A percentile compares a stretch with the other conserved stretches of the same genome.
phyloP scores from a whole-genome alignment of 805 yeast genomes.

The Saccharomycopsis capsularis region DNA sequence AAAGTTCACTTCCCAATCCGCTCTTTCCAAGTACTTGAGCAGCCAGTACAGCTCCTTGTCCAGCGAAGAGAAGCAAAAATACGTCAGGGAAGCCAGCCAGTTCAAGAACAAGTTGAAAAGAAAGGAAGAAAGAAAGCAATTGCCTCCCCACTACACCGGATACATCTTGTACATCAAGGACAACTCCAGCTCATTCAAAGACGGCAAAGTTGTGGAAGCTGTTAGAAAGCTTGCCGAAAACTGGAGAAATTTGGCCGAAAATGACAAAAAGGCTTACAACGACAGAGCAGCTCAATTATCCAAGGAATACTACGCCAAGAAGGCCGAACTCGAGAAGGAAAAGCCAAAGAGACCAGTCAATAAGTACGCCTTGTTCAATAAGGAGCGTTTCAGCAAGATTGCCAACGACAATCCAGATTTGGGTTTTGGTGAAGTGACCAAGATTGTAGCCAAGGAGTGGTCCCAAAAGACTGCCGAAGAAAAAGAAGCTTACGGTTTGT shows the following conservation, averaged over 20 bases:
- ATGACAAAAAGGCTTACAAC: slow-evolving; percentile 8
- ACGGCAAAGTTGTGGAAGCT: neutral
- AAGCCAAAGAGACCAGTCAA: neutral
- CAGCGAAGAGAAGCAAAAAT: slow-evolving; percentile 6
- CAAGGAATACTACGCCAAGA: slow-evolving; percentile 13
- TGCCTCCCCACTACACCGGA: slow-evolving; percentile 12
- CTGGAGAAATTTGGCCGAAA: slow-evolving; percentile 12
- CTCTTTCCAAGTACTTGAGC: slow-evolving; percentile 3
- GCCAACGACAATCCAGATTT: neutral
- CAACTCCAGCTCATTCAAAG: neutral
- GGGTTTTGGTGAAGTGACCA: neutral
- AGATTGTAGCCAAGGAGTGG: slow-evolving; percentile 5
- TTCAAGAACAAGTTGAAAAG: slow-evolving; percentile 3
- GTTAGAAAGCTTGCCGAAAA: slow-evolving; percentile 9
- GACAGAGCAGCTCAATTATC: slow-evolving; percentile 4
- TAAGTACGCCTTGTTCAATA: slow-evolving; percentile 3
- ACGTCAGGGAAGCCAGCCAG: neutral
- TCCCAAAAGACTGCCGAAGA: neutral
- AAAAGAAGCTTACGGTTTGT: neutral
- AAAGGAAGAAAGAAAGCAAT: slow-evolving; percentile 6
- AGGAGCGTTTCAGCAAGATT: neutral
- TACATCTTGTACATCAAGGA: slow-evolving; percentile 14
- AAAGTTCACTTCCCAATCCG: slow-evolving; percentile 12
- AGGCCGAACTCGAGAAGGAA: slow-evolving; percentile 4
- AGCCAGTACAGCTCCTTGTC: slow-evolving; percentile 1